phyloP scores from a whole-genome alignment of 139 green algal genomes.

The Chlorella sp. region DNA sequence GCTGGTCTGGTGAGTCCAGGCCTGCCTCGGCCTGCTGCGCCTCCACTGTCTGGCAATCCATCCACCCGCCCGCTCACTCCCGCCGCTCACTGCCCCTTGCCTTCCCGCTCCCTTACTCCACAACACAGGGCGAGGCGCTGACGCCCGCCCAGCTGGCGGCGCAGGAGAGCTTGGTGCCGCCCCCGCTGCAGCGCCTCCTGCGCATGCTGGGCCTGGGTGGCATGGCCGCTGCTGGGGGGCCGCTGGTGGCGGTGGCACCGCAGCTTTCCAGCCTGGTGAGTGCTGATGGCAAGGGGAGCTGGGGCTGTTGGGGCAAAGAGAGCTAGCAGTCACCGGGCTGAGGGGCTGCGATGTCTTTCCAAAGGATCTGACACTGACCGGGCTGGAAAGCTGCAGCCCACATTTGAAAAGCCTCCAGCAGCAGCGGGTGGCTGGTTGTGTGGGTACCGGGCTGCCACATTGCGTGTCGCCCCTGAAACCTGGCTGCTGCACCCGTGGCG shows the following conservation, averaged over 20 bases:
- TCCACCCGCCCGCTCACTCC: not conserved
- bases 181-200: constrained; percentile 39
- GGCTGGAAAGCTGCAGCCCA: too few relatives aligned
- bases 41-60: too few relatives aligned
- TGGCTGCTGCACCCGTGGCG: not conserved
- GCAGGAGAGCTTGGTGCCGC: constrained; percentile 55
- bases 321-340: not conserved
- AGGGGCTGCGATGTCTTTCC: too few relatives aligned
- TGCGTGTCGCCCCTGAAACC: not conserved
- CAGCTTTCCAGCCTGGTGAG: constrained; percentile 24
- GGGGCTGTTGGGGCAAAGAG: not conserved
- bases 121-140: constrained; percentile 34
- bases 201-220: not conserved
- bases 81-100: too few relatives aligned
- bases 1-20: not conserved
- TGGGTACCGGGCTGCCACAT: not conserved
- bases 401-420: too few relatives aligned
- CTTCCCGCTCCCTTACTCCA: not conserved
- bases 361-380: too few relatives aligned
- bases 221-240: not conserved
- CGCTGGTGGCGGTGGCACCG: constrained; percentile 13
- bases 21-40: too few relatives aligned
- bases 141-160: constrained; percentile 34
- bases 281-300: not conserved
- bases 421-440: not conserved